Evolutionary conservation across 176 grass and related monocot species (phyloP).

Genomic region (Oryza meridionalis): DNA sequence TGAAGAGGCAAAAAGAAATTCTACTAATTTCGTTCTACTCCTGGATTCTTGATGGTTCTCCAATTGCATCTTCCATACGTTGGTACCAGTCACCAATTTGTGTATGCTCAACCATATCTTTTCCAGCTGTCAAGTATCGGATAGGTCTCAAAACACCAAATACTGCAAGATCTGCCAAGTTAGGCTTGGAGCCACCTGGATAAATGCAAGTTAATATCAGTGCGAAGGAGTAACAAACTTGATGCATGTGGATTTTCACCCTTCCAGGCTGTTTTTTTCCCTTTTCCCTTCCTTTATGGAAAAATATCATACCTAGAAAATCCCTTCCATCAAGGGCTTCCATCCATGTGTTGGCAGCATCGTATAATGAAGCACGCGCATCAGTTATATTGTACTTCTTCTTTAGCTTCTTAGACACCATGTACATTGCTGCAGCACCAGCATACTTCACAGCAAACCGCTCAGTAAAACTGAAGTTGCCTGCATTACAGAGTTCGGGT

Average conservation of each 20-base stretch:
- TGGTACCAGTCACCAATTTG: constrained; percentile 85
- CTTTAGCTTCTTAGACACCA: constrained; percentile 92
- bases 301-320: constrained; percentile 67
- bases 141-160: constrained; percentile 95
- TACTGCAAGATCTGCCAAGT: constrained; percentile 90
- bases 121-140: constrained; percentile 74
- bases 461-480: constrained; percentile 83
- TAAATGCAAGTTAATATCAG: background rate
- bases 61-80: constrained; percentile 82
- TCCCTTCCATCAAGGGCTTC: constrained; percentile 79
- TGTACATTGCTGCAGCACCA: constrained; percentile 92
- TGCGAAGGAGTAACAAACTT: background rate
- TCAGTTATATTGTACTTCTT: constrained; percentile 93
- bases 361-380: constrained; percentile 80
- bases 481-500: constrained; percentile 46
- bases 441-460: constrained; percentile 86
- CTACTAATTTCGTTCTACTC: constrained; percentile 39
- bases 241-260: background rate
- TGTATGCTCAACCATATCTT: constrained; percentile 92
- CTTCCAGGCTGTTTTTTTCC: background rate
- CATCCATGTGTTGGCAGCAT: constrained; percentile 80
- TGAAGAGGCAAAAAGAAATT: background rate
- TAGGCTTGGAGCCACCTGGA: constrained; percentile 86
- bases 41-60: constrained; percentile 72
- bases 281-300: background rate